These are phyloP conservation scores for Metarhizium album DNA, from an alignment of 2,329 filamentous ascomycete genomes.

Conservation along the genomic window DNA sequence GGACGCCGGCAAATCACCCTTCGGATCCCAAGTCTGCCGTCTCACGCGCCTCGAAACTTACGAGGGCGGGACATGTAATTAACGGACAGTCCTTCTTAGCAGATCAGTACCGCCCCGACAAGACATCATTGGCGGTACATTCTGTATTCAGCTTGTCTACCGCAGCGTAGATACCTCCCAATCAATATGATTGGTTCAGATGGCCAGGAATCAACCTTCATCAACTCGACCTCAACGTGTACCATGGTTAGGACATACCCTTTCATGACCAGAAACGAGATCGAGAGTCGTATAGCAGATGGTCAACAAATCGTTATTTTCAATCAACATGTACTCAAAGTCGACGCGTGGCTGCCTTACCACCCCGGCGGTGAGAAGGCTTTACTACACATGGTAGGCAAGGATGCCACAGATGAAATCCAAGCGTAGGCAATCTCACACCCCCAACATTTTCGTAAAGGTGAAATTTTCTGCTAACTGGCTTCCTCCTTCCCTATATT, in stretches of 20 bases:
- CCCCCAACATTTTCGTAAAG: slow-evolving; percentile 10
- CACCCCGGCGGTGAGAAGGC: slow-evolving; percentile 89
- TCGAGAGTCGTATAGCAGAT: slow-evolving; percentile 70
- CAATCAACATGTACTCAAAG: slow-evolving; percentile 70
- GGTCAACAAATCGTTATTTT: slow-evolving; percentile 73
- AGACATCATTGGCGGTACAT: too few species aligned
- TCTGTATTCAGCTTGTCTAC: too few species aligned
- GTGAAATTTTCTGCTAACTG: background rate
- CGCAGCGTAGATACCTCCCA: too few species aligned
- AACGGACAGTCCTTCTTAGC: too few species aligned
- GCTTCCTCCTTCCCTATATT: background rate
- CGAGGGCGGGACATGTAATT: too few species aligned
- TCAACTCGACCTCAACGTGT: background rate
- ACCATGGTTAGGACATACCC: slow-evolving; percentile 17
- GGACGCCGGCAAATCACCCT: background rate
- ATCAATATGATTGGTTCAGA: too few species aligned
- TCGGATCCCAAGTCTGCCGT: background rate
- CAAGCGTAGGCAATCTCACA: slow-evolving; percentile 53
- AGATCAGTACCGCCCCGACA: too few species aligned
- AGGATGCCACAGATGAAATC: slow-evolving; percentile 90
- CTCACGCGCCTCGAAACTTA: too few species aligned
- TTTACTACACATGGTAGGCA: slow-evolving; percentile 85
- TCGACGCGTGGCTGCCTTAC: slow-evolving; percentile 78
- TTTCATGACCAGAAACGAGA: slow-evolving; percentile 25
- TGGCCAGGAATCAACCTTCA: background rate